Conservation (phyloP, 805 yeast species). For the Tetrapisispora taiwanensis region DNA sequence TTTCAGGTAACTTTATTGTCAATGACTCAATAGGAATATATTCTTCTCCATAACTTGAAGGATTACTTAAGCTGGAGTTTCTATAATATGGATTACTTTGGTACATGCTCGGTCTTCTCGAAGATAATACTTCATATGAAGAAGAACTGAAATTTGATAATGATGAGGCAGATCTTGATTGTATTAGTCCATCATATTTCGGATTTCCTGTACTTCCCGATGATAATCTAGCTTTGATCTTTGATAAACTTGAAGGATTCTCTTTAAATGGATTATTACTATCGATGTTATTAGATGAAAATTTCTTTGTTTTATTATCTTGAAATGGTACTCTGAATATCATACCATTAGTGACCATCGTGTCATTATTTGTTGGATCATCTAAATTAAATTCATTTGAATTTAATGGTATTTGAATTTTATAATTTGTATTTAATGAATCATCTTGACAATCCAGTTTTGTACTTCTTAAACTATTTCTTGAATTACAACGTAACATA, state of each 20-base stretch:
- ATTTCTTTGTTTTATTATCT: conserved; percentile 25
- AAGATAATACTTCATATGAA: background rate
- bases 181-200: background rate
- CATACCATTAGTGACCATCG: conserved; percentile 29
- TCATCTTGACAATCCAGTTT: background rate
- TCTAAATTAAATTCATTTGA: background rate
- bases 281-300: background rate
- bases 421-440: too few relatives aligned
- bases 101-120: background rate
- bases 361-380: conserved; percentile 3
- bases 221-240: background rate
- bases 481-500: background rate
- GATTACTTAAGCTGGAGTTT: background rate
- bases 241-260: background rate
- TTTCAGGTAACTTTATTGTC: background rate
- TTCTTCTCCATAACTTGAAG: background rate
- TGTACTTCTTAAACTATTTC: background rate
- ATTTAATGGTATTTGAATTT: background rate
- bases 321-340: conserved; percentile 63
- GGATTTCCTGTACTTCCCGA: background rate
- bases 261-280: background rate
- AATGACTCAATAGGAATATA: background rate
- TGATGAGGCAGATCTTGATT: background rate
- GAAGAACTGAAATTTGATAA: background rate
- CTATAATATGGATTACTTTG: background rate